Percentiles rank a stretch among this genome's conserved stretches.
These are phyloP conservation scores for Rhodotorula sp. DNA, from an alignment of 1,284 basidiomycete species.

Conservation along the genomic window DNA sequence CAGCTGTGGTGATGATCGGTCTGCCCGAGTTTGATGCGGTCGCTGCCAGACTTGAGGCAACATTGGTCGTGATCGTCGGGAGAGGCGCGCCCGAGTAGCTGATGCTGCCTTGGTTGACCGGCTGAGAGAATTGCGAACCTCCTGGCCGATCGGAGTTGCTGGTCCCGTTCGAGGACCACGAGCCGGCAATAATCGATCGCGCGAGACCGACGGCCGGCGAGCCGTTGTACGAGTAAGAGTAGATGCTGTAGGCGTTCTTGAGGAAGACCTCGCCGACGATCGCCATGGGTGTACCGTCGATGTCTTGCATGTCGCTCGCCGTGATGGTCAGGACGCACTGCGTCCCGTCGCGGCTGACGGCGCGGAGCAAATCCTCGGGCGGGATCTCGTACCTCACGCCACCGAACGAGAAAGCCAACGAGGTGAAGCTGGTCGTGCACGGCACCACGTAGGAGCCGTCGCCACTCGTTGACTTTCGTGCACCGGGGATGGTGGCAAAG, in stretches of 20 bases:
- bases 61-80: neutral
- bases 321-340: slow-evolving; percentile 19
- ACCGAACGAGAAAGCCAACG: slow-evolving; percentile 12
- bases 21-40: too few species aligned
- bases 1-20: neutral
- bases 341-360: slow-evolving; percentile 13
- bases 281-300: slow-evolving; percentile 1
- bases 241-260: slow-evolving; percentile 37
- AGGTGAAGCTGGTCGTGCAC: slow-evolving; percentile 9
- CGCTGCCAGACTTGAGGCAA: neutral
- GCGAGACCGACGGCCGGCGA: slow-evolving; percentile 37
- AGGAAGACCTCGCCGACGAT: slow-evolving; percentile 22
- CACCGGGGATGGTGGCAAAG: slow-evolving; percentile 17
- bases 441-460: slow-evolving; percentile 17
- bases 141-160: neutral
- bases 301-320: slow-evolving; percentile 11
- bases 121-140: neutral
- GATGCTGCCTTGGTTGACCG: neutral
- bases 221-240: slow-evolving; percentile 36
- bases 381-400: slow-evolving; percentile 22
- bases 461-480: neutral
- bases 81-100: slow-evolving; percentile 8
- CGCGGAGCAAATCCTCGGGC: slow-evolving; percentile 17
- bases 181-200: slow-evolving; percentile 9
- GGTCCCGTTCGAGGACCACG: slow-evolving; percentile 1